Base-by-base conservation (phyloP, 106 monocot genomes). In the Phalaenopsis aphrodite region DNA sequence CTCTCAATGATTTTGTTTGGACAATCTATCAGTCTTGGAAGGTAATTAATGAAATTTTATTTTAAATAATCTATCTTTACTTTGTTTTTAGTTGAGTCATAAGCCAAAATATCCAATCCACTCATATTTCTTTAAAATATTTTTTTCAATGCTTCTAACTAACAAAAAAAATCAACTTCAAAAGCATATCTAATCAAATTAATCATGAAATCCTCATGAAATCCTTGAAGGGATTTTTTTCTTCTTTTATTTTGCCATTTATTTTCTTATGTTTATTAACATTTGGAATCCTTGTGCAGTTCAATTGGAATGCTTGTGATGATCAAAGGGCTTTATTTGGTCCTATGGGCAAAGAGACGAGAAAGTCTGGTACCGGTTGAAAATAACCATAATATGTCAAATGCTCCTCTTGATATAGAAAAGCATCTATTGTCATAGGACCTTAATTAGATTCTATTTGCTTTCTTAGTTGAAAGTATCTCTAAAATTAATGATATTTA, bases 1-100 rank as follows among this genome's bases (percentile, higher is more conserved):
- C 76, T 91, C 8, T 84, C 91, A 2, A 82, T 86, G 17, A 42
- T 86, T 1, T 55, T 80, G 41, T 80, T 88, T 17, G 47, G 82
- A 11, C 84, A 86, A 78, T 18, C 77, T 8, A 46, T 91, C n/a
- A 81, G 30, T 46, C 3, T 79, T 3, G 82, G 56, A 81, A 86
- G 88, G 91, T 91, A 81, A 11, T 41, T 4, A 3, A 39, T 69
- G 9, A 4, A 5, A 15, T 69, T 37, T 69, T 3, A 9, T 38
- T 69, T 69, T 5, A 38, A 37, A 69, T 14, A 69, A 12, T 64
- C 38, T 11, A 37, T 68, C 12, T 64, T 69, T 39, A 69, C 19
- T 67, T 1, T 67, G 8, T 30, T 67, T 23, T 67, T 8, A 1
- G 2, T 67, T 2, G 4, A 23, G 24, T 66, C 24, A 3, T 66